A percentile compares a stretch with the other conserved stretches of the same genome.
phyloP scores from a whole-genome alignment of 331 rosid genomes.

The Telfairia occidentalis region DNA sequence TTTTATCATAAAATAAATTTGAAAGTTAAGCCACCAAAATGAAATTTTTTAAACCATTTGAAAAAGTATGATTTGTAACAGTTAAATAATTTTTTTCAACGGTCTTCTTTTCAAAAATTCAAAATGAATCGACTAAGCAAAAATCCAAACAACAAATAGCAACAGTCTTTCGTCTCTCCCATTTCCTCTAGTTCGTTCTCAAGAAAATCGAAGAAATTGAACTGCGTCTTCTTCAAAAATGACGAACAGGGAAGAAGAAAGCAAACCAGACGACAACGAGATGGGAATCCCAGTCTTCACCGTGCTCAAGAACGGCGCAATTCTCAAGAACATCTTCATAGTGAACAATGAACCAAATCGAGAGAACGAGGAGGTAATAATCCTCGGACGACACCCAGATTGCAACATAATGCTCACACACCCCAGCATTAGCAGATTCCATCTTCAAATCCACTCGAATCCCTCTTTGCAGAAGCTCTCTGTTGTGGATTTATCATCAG shows the following conservation, averaged over 20 bases:
- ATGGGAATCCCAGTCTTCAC: slow-evolving; percentile 51
- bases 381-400: slow-evolving; percentile 63
- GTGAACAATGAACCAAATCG: slow-evolving; percentile 21
- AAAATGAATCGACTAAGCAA: not conserved
- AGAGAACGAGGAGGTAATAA: slow-evolving; percentile 31
- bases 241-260: slow-evolving; percentile 19
- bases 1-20: no score
- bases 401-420: slow-evolving; percentile 60
- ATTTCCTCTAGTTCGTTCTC: not conserved
- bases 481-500: slow-evolving; percentile 55
- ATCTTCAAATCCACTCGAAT: slow-evolving; percentile 48
- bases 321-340: slow-evolving; percentile 69
- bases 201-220: not conserved
- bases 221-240: slow-evolving; percentile 8
- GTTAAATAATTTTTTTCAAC: slow-evolving; percentile 1
- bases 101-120: slow-evolving; percentile 23
- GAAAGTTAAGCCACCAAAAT: no score
- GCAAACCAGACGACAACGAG: not conserved
- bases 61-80: not conserved
- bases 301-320: slow-evolving; percentile 58
- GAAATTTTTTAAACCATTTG: no score
- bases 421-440: slow-evolving; percentile 90
- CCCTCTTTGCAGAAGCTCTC: slow-evolving; percentile 39
- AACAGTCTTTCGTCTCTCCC: not conserved
- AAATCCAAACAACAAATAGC: not conserved